phyloP scores from a whole-genome alignment of 2,329 filamentous ascomycete species.

The Sclerotinia spermophila region DNA sequence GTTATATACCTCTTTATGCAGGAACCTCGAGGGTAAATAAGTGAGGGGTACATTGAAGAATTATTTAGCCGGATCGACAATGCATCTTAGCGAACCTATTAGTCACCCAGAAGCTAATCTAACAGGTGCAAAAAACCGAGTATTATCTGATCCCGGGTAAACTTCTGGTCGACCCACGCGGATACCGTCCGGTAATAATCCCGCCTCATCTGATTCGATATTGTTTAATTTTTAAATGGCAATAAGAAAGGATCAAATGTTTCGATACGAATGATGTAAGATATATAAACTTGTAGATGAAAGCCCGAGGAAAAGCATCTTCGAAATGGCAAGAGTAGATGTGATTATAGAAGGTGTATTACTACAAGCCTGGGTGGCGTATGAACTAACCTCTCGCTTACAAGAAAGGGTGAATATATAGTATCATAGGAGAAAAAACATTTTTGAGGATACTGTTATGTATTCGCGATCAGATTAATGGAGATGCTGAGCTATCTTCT shows the following conservation, averaged over 20 bases:
- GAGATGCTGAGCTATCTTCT: background rate
- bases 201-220: background rate
- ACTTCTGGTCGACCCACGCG: background rate
- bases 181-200: background rate
- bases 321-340: background rate
- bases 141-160: background rate
- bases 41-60: conserved; percentile 1
- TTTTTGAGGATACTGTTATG: background rate
- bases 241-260: background rate
- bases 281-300: background rate
- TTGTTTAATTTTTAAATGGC: background rate
- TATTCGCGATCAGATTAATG: background rate
- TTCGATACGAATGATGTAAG: background rate
- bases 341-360: background rate
- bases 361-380: background rate
- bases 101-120: background rate
- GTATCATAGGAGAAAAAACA: background rate
- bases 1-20: background rate
- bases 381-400: background rate
- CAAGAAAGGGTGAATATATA: background rate
- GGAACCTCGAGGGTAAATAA: background rate
- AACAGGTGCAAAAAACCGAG: background rate
- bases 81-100: background rate
- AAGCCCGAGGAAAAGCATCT: rapidly evolving
- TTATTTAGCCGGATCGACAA: background rate